Conservation (phyloP, 768 basidiomycete genomes). For the Trametopsis cervina region DNA sequence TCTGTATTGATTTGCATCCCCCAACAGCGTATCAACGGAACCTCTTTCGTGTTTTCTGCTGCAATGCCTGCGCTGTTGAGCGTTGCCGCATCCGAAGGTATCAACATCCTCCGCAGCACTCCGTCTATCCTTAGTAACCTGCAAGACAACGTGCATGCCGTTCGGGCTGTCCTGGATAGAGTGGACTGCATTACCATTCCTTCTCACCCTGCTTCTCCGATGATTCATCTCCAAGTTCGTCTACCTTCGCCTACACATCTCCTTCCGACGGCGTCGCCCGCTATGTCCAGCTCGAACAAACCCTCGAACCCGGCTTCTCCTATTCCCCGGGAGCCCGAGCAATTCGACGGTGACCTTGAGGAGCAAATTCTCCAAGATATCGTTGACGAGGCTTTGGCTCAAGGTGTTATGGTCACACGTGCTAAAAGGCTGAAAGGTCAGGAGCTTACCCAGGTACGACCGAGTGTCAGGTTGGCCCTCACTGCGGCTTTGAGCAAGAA, state of each 20-base stretch:
- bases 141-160: slow-evolving; percentile 72
- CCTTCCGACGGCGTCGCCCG: slow-evolving; percentile 17
- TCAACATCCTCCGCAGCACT: slow-evolving; percentile 68
- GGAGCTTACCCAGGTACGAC: slow-evolving; percentile 74
- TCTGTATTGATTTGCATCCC: not conserved
- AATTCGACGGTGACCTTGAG: slow-evolving; percentile 57
- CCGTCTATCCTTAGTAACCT: slow-evolving; percentile 72
- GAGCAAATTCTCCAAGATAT: slow-evolving; percentile 85
- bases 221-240: slow-evolving; percentile 78
- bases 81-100: slow-evolving; percentile 81
- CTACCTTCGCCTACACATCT: slow-evolving; percentile 24
- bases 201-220: slow-evolving; percentile 78
- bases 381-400: slow-evolving; percentile 76
- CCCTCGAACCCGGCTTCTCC: slow-evolving; percentile 44
- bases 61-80: slow-evolving; percentile 87
- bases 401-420: slow-evolving; percentile 82
- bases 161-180: slow-evolving; percentile 77
- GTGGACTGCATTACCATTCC: slow-evolving; percentile 81
- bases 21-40: slow-evolving; percentile 84
- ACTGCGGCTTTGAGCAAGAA: slow-evolving; percentile 77
- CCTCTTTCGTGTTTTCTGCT: slow-evolving; percentile 94
- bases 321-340: slow-evolving; percentile 37
- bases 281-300: slow-evolving; percentile 25
- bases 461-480: slow-evolving; percentile 81
- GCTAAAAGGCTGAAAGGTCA: slow-evolving; percentile 79